Percentiles rank a stretch among this genome's conserved stretches.
These are phyloP conservation scores for Stellera chamaejasme DNA, from an alignment of 345 rosid genomes.

Conservation along the genomic window DNA sequence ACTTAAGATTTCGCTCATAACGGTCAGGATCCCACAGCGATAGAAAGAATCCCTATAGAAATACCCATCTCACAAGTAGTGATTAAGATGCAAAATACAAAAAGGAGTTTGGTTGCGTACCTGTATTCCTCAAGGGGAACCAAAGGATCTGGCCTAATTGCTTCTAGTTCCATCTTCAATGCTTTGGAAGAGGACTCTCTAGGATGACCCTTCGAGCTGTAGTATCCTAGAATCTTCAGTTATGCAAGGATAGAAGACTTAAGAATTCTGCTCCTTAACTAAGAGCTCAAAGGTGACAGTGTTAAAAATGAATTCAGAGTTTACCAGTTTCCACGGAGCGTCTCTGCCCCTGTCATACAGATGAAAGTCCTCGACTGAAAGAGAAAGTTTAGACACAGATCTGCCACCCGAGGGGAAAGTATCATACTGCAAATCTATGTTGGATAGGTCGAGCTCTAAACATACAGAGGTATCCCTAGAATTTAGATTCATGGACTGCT, in stretches of 20 bases:
- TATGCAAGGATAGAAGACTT: conserved; percentile 9
- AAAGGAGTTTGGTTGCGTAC: conserved; percentile 27
- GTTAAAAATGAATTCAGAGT: conserved; percentile 2
- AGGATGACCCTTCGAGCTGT: conserved; percentile 78
- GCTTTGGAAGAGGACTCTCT: conserved; percentile 81
- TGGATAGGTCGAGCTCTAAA: conserved; percentile 63
- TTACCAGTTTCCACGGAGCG: conserved; percentile 89
- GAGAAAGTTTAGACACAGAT: conserved; percentile 58
- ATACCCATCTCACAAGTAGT: too few species aligned
- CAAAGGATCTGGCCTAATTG: conserved; percentile 82
- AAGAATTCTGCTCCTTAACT: conserved; percentile 8
- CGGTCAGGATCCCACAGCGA: too few species aligned
- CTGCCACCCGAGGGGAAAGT: conserved; percentile 52
- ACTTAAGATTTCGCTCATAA: too few species aligned
- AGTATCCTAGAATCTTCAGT: conserved; percentile 64
- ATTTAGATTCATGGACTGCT: conserved; percentile 14
- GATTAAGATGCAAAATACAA: conserved; percentile 6
- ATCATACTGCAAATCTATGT: conserved; percentile 52
- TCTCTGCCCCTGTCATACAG: conserved; percentile 61
- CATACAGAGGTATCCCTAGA: conserved; percentile 54
- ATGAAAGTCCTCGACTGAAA: conserved; percentile 60
- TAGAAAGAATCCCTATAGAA: too few species aligned
- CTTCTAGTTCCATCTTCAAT: conserved; percentile 67
- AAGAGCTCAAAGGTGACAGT: conserved; percentile 2
- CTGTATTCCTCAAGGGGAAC: conserved; percentile 93